These are phyloP conservation scores for Fusarium transvaalense DNA, from an alignment of 2,329 filamentous ascomycete genomes.

Conservation along the genomic window DNA sequence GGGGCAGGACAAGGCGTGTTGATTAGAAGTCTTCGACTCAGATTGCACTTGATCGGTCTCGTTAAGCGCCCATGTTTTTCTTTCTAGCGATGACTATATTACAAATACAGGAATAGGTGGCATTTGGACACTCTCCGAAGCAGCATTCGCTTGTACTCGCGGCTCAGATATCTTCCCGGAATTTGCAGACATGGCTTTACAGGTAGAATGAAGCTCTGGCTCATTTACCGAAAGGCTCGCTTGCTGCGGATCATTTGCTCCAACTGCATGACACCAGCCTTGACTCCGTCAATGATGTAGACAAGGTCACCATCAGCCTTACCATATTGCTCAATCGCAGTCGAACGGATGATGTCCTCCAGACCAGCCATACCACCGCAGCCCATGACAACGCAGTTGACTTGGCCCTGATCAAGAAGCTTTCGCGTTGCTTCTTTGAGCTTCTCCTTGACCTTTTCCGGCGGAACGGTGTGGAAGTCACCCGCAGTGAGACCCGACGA, in stretches of 20 bases:
- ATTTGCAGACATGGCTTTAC: conserved; percentile 14
- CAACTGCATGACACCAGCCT: conserved; percentile 74
- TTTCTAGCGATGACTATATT: background rate
- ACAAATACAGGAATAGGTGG: background rate
- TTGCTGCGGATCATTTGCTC: conserved; percentile 65
- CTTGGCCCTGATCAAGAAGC: conserved; percentile 68
- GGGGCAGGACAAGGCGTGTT: conserved; percentile 74
- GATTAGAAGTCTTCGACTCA: conserved; percentile 55
- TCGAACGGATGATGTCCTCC: conserved; percentile 78
- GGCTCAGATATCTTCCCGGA: conserved; percentile 7
- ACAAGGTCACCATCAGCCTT: conserved; percentile 66
- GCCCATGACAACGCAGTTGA: conserved; percentile 80
- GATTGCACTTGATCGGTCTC: background rate
- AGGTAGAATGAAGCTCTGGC: conserved; percentile 11
- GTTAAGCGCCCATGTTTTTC: background rate
- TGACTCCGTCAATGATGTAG: conserved; percentile 83
- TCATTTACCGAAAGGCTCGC: conserved; percentile 53
- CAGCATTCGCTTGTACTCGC: conserved; percentile 2
- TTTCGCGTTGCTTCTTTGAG: conserved; percentile 78
- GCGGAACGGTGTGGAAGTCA: conserved; percentile 79
- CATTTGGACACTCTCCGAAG: background rate
- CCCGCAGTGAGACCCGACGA: conserved; percentile 84
- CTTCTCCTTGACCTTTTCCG: conserved; percentile 71
- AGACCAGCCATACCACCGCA: conserved; percentile 94
- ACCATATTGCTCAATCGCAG: conserved; percentile 74